Base-by-base conservation (phyloP, 2,329 filamentous ascomycete genomes). In the Rugonectria rugulosa region DNA sequence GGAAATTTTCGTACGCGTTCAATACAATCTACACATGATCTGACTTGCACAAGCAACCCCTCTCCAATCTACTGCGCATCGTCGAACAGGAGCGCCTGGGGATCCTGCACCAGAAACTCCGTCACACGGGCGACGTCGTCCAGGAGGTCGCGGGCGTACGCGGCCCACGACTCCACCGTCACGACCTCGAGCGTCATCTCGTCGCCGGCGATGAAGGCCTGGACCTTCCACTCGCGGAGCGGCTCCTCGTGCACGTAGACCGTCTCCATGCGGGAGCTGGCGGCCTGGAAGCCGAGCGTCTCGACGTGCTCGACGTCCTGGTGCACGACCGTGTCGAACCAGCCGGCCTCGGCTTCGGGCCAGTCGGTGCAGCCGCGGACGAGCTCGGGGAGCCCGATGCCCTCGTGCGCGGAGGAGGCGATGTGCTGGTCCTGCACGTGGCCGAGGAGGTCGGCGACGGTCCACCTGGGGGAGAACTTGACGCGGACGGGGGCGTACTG, bases 401-500 rank as follows among this genome's bases (percentile, higher is more conserved):
- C 76, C 63, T 86, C 83, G 66, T 83, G 79, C 6, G 79, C 76
- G 58, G 84, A 80, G 60, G 79, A 81, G 43, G 80, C 76, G 37
- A 85, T 77, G 65, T 86, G 82, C 68, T 87, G 84, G 54, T 80
- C 73, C 69, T 87, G 82, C 17, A 86, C 77, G 53, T 76, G 71
- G 14, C 75, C 73, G 53, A 87, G 77, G 4, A 87, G 73, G 51
- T 86, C 81, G 2, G 77, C 59, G 1, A 74, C 81, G 3, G 77
- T 83, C 79, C 82, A 84, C 3, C 70, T 67, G 0, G 76, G 64
- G 3, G 75, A 72, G 64, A 89, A 84, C 23, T 73, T 73, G 12
- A 89, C 80, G 17, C 87, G 80, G 29, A 89, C 79, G 1, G 88
- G 87, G 1, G 88, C 79, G 65, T 88, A 86, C 63, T 89, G 87